Base-by-base conservation (phyloP, 78 protist species). In the Dictyostelium brefeldianum region DNA sequence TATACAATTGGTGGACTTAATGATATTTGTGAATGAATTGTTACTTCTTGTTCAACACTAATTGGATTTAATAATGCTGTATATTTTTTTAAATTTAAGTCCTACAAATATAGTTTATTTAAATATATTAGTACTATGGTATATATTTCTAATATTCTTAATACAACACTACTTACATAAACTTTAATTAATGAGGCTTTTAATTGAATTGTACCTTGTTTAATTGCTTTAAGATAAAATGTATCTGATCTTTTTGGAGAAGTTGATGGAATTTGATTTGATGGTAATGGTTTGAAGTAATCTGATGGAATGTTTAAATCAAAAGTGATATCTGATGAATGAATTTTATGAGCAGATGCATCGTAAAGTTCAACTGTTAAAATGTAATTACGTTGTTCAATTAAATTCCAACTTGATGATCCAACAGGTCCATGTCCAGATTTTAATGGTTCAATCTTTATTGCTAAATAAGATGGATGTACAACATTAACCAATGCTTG, bases 401-500 rank as follows among this genome's bases (percentile, higher is more conserved):
- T 87, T 9, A 87, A 41, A 77, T 87, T 87, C 93, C 93, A 87
- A 77, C 78, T 87, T 67, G 50, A 29, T 36, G 43, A 36, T 36
- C 43, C 43, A 25, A 87, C 79, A 17, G 83, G 83, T 22, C 83
- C 83, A 3, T 74, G 10, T 9, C 43, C 43, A 18, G 47, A 43
- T 27, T 51, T 54, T 62, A 87, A 22, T 77, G 93, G 85, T 36
- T 87, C 93, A 18, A 83, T 64, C 50, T 79, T 91, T 18, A 91
- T 27, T 22, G 91, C 77, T 22, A 92, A 62, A 65, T 92, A 92
- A 10, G 84, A 59, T 71, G 96, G 92, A 22, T 50, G 56, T 15
- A 83, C 96, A 10, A 92, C 96, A 82, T 83, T 89, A 12, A 92
- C 92, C 8, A 75, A 65, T n/a, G 89, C 74, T 46, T 92, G 89